Percentiles rank a stretch among this genome's conserved stretches.
Evolutionary conservation across 2,329 filamentous ascomycete species (phyloP).

Genomic region (Biscogniauxia sp.): DNA sequence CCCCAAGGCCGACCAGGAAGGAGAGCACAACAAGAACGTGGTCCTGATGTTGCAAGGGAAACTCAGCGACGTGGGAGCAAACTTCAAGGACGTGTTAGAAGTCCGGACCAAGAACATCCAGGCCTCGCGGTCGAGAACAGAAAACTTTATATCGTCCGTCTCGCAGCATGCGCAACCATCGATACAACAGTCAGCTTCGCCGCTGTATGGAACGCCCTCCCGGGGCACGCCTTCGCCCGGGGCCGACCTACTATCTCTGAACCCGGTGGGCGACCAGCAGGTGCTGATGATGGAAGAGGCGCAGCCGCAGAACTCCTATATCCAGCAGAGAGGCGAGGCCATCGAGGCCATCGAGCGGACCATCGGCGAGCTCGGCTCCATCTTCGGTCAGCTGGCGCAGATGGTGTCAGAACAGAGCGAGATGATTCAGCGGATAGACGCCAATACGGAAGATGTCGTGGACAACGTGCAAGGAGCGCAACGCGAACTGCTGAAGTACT

Average conservation of each 20-base stretch:
- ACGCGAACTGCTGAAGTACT: conserved; percentile 93
- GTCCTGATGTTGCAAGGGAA: conserved; percentile 89
- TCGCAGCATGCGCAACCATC: conserved; percentile 70
- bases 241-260: conserved; percentile 76
- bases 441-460: conserved; percentile 95
- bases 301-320: conserved; percentile 80
- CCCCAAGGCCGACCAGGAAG: conserved; percentile 73
- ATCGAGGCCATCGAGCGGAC: conserved; percentile 97
- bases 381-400: conserved; percentile 89
- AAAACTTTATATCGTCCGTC: conserved; percentile 93
- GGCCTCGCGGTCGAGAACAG: conserved; percentile 84
- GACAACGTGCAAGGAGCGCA: conserved; percentile 98
- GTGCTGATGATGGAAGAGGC: conserved; percentile 92
- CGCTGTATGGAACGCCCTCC: conserved; percentile 78
- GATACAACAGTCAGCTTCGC: conserved; percentile 74
- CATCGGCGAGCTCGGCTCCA: conserved; percentile 85
- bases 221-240: conserved; percentile 65
- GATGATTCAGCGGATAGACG: conserved; percentile 96
- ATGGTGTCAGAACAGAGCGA: conserved; percentile 96
- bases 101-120: conserved; percentile 97
- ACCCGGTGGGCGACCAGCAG: conserved; percentile 83
- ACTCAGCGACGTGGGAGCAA: conserved; percentile 85
- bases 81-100: conserved; percentile 97
- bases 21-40: conserved; percentile 97
- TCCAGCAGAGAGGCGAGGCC: conserved; percentile 88